Evolutionary conservation across 1,139 yeast genomes (phyloP), one percentile per base, ranked within the genome.

Genomic region (Schizosaccharomyces versatilis): DNA sequence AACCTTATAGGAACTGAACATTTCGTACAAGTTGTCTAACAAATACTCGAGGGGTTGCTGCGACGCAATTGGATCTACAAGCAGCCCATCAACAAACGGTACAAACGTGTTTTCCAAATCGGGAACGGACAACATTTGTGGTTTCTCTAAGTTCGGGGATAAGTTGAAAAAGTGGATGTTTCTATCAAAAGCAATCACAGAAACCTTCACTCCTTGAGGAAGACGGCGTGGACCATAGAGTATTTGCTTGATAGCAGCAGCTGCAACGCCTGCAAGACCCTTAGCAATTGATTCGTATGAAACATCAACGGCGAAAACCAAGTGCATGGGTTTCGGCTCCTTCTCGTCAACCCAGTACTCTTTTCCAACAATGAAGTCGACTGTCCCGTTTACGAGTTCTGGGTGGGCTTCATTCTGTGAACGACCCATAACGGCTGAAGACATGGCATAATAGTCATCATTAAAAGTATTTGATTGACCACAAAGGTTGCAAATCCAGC

Each of bases 401-500:
- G 94, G 90, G 54, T 86, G 75, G 38, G 71, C 68, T 47, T 69
- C 70, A 66, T 85, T 95, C 14, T 77, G 69, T 59, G 88, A 71
- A 57, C 80, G 70, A 3, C 80, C 79, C 32, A 73, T 68, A 2
- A 72, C 70, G 62, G 81, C 86, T 8, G 81, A 67, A 54, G 83
- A 78, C 47, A 84, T 74, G 58, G 59, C 69, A 40, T 70, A 66
- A 62, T 86, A 85, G 52, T 81, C 86, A 7, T 68, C 66, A 0
- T 95, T 85, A 8, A 83, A 79, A 6, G 72, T 71, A 63, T 81
- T 83, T 56, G 85, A 76, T 62, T 83, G 84, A 59, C 79, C 81
- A 69, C 99, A 90, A 63, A 90, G 77, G 67, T 90, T 90, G 71
- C 99, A 90, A 36, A 78, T 73, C 67, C 84, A 83, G 58, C 71